Evolutionary conservation across 2,329 filamentous ascomycete species (phyloP), one percentile per base, ranked within the genome.

Genomic region (Venturia effusa): DNA sequence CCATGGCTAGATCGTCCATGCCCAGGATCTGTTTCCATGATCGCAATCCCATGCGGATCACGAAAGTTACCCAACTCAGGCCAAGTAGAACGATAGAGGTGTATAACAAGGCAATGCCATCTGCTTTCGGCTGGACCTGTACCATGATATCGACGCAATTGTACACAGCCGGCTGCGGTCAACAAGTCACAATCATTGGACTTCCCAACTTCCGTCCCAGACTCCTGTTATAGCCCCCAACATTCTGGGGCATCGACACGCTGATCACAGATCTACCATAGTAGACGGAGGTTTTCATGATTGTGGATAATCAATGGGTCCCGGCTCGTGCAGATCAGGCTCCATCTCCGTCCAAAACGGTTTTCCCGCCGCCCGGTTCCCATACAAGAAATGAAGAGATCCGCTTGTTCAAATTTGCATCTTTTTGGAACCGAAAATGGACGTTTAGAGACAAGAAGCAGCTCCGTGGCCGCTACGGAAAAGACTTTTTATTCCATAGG

Each of bases 41-140:
- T 17, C 45, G 45, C 11, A 51, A 22, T 11, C 45, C 22, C 10
- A 51, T 13, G 3, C 45, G 45, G 45, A 24, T 27, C 8, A 51
- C 22, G 22, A 51, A 51, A 4, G 45, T 27, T 10, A 27, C 22
- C 45, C 45, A 27, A 4, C 45, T 51, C 22, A 51, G 15, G 45
- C 10, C 45, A 51, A 51, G 45, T 11, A 51, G 45, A 27, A 51
- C 22, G n/a, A 51, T 27, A 27, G 45, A 51, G 27, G 45, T 51
- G 22, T 27, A 51, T 15, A 51, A 24, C 45, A 51, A 24, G 8
- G 45, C n/a, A 51, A 27, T 27, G 10, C 45, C 45, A 24, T 51
- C 45, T 51, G 10, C 45, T 27, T 51, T 22, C 10, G 45, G 45
- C 45, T 19, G 72, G 67, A 59, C 39, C 11, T 59, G 27, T 17